Base-by-base conservation (phyloP, 2,329 filamentous ascomycete genomes). In the Sporothrix humicola region DNA sequence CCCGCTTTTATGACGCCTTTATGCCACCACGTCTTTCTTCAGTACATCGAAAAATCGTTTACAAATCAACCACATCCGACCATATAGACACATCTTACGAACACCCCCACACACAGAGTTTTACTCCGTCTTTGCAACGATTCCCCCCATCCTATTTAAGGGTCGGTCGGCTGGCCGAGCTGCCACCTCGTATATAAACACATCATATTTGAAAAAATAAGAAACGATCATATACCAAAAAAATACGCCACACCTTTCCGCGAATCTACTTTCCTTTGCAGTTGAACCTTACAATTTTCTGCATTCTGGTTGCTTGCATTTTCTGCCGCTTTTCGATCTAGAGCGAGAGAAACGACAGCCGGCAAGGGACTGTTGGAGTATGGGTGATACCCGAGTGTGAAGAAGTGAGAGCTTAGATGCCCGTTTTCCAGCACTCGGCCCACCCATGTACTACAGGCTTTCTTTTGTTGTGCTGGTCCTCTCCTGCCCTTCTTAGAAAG, bases 131-230 rank as follows among this genome's bases (percentile, higher is more conserved):
- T 42, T 37, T 42, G 66, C 48, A 20, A 54, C 66, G 66, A 69
- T 69, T 54, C 26, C 66, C 65, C 23, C 52, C 9, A 48, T 48
- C 15, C 26, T 42, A 13, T 44, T 17, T 69, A 20, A 20, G 61
- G 61, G 20, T 48, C 26, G 26, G 66, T 56, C 26, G 26, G 48
- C 66, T 9, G 48, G 26, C 48, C 48, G 26, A 69, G 26, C 66
- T 69, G 48, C 31, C 48, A 17, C 23, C 48, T 15, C 46, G 48
- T 69, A 52, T 69, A 69, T 69, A 42, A 54, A 17, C 52, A 56
- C 23, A 20, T 54, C 48, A 69, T 69, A 69, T 69, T 54, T 42
- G 46, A 44, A 52, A 68, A 42, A 54, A 54, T 44, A 69, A 52
- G 65, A 69, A 66, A 44, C 31, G 52, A 58, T 9, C n/a, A 70